Conservation (phyloP, 2,329 filamentous ascomycete species). For the Chrysosporium keratinophilum region DNA sequence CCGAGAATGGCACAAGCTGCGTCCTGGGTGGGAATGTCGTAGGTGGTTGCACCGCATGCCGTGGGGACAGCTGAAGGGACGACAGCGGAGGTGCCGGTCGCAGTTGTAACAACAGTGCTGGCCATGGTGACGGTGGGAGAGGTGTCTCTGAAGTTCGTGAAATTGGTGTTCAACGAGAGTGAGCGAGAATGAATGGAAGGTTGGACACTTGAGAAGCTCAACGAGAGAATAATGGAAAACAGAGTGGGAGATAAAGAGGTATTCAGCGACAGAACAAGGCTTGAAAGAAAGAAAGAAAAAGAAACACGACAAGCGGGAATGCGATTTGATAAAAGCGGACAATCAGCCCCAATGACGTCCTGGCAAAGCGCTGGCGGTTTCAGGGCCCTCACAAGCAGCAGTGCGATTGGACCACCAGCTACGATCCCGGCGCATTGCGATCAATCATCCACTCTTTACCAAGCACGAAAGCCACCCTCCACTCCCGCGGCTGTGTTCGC, state of each 20-base stretch:
- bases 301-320: background rate
- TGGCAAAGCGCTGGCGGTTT: too few species aligned
- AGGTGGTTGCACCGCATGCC: constrained; percentile 7
- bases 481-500: too few species aligned
- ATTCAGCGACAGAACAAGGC: background rate
- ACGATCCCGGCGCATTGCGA: too few species aligned
- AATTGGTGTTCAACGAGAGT: background rate
- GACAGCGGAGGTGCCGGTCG: background rate
- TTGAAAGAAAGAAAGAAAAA: background rate
- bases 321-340: background rate
- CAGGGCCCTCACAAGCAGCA: too few species aligned
- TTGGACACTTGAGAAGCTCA: too few species aligned
- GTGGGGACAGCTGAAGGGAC: constrained; percentile 1
- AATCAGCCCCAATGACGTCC: too few species aligned
- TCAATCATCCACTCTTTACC: too few species aligned
- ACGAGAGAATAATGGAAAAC: too few species aligned
- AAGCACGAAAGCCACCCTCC: too few species aligned
- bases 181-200: too few species aligned
- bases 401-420: too few species aligned
- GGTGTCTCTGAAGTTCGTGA: background rate
- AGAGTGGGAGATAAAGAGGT: too few species aligned
- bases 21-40: constrained; percentile 9
- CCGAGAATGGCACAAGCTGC: constrained; percentile 10
- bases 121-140: constrained; percentile 2
- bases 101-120: background rate